phyloP scores from a whole-genome alignment of 1,139 yeast species.

The Debaryomyces coudertii region DNA sequence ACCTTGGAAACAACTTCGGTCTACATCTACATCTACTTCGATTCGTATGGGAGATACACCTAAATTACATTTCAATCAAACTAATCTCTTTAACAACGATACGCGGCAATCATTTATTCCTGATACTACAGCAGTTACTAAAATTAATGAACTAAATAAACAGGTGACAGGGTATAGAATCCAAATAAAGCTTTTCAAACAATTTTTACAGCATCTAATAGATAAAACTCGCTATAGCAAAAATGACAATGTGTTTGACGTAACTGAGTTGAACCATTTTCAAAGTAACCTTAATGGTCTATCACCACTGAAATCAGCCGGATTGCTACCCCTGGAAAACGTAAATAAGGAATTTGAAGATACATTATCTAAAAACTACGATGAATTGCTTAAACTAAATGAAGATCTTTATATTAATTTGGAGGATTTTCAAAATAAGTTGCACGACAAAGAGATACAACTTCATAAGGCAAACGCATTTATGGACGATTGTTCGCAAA shows the following conservation, averaged over 20 bases:
- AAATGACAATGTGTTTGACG: constrained; percentile 19
- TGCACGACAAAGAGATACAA: constrained; percentile 30
- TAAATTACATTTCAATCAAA: constrained; percentile 13
- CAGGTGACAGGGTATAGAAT: constrained; percentile 47
- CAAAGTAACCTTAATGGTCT: constrained; percentile 26
- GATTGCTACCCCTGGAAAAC: constrained; percentile 1
- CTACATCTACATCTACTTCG: constrained; percentile 19
- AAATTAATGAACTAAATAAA: constrained; percentile 39
- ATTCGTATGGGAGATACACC: constrained; percentile 14
- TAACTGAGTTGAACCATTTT: constrained; percentile 27
- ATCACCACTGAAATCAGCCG: constrained; percentile 14
- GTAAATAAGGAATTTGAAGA: constrained; percentile 7
- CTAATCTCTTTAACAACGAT: constrained; percentile 3
- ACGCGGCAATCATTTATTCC: constrained; percentile 2
- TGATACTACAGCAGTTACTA: constrained; percentile 16
- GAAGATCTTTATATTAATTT: constrained; percentile 43
- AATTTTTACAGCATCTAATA: constrained; percentile 41
- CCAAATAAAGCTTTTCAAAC: constrained; percentile 46
- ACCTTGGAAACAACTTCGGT: constrained; percentile 39
- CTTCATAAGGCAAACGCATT: constrained; percentile 20
- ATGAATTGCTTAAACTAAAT: constrained; percentile 40
- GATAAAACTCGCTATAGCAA: constrained; percentile 27
- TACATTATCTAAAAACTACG: constrained; percentile 32
- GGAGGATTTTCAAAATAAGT: constrained; percentile 37
- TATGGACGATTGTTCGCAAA: constrained; percentile 21